A percentile compares a stretch with the other conserved stretches of the same genome.
phyloP scores from a whole-genome alignment of 164 flowering plant genomes.

The Stephania japonica region DNA sequence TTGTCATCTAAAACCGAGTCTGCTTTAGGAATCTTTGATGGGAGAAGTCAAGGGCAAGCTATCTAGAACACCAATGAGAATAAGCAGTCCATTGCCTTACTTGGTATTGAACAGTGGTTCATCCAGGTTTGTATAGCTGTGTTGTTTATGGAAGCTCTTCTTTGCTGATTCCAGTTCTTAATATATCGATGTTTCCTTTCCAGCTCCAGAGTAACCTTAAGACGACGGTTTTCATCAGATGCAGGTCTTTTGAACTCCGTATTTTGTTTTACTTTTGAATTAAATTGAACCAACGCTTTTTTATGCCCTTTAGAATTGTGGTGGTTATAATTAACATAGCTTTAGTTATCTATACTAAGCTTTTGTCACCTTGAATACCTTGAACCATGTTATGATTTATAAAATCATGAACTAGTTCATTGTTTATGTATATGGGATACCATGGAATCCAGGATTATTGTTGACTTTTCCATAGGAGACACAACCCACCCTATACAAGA shows the following conservation, averaged over 20 bases:
- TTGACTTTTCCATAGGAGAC: too few species aligned
- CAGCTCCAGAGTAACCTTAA: constrained; percentile 31
- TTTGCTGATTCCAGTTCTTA: neutral
- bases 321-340: neutral
- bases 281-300: neutral
- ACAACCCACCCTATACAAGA: too few species aligned
- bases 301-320: neutral
- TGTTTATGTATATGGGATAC: too few species aligned
- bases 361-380: neutral
- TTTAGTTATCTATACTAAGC: neutral
- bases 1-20: constrained; percentile 1
- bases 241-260: constrained; percentile 37
- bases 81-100: constrained; percentile 15
- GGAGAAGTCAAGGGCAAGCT: constrained; percentile 20
- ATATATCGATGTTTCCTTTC: neutral
- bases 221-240: constrained; percentile 46
- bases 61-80: constrained; percentile 20
- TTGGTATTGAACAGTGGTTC: constrained; percentile 11
- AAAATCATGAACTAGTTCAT: too few species aligned
- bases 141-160: neutral
- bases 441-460: too few species aligned
- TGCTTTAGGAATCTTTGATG: constrained; percentile 21
- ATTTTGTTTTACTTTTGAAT: neutral
- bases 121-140: constrained; percentile 18
- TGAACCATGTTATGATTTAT: too few species aligned